A percentile compares a stretch with the other conserved stretches of the same genome.
phyloP scores from a whole-genome alignment of 495 filamentous ascomycete genomes.

The Hypomontagnella submonticulosa region DNA sequence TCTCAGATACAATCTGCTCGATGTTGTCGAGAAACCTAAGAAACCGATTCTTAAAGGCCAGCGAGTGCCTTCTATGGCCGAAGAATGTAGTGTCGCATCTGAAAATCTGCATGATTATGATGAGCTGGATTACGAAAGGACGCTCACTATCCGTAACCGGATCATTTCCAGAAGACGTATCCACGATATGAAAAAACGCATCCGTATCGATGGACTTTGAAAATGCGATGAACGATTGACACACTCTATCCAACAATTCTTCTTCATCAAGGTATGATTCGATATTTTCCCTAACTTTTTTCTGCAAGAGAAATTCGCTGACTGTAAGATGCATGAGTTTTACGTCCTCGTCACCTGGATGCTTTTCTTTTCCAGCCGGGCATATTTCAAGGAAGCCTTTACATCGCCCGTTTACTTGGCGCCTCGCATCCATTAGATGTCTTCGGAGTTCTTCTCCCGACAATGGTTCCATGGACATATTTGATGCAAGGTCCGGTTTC shows the following conservation, averaged over 20 bases:
- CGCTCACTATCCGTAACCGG: no score
- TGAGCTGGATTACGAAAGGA: no score
- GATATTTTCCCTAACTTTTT: background rate
- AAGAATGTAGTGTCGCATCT: no score
- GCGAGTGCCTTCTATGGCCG: background rate
- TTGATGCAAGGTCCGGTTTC: slow-evolving; percentile 21
- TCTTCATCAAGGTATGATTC: background rate
- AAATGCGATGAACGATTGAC: slow-evolving; percentile 21
- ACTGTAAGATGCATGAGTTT: slow-evolving; percentile 20
- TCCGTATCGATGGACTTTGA: slow-evolving; percentile 15
- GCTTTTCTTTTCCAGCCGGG: background rate
- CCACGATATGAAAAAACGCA: background rate
- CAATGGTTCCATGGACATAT: background rate
- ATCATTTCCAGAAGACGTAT: no score
- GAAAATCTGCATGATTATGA: no score
- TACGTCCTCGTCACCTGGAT: slow-evolving; percentile 1
- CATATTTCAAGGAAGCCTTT: slow-evolving; percentile 31
- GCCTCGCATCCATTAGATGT: background rate
- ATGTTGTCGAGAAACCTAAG: slow-evolving; percentile 5
- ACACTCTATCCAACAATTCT: background rate
- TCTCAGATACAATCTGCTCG: background rate
- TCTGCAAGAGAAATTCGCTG: slow-evolving; percentile 8
- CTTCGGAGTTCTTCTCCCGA: slow-evolving; percentile 1
- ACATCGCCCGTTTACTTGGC: slow-evolving; percentile 35
- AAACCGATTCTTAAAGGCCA: background rate